These are phyloP conservation scores for Lachnellula cervina DNA, from an alignment of 2,329 filamentous ascomycete genomes.

Conservation along the genomic window DNA sequence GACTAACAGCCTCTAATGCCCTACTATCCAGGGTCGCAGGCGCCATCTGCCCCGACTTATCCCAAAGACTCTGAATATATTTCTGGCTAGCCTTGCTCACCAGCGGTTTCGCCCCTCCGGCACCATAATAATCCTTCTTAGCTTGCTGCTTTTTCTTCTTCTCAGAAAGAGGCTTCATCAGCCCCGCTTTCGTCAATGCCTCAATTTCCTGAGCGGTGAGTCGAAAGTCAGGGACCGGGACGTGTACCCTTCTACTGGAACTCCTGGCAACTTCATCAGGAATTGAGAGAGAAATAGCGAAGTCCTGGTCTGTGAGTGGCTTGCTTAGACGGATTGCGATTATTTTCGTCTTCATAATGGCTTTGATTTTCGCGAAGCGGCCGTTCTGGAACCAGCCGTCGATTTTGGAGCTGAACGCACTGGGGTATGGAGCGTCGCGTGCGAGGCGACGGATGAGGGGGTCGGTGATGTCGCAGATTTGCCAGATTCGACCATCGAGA, in stretches of 20 bases:
- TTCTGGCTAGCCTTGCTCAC: background rate
- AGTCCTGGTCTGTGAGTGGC: slow-evolving; percentile 44
- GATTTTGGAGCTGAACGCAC: slow-evolving; percentile 51
- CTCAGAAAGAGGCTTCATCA: background rate
- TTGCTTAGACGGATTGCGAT: slow-evolving; percentile 57
- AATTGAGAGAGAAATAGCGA: slow-evolving; percentile 39
- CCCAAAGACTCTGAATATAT: background rate
- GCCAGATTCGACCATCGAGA: slow-evolving; percentile 85
- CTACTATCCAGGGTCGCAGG: background rate
- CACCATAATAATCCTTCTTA: background rate
- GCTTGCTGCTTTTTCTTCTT: background rate
- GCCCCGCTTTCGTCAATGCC: slow-evolving; percentile 4
- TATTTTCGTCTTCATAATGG: slow-evolving; percentile 85
- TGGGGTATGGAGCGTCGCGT: slow-evolving; percentile 54
- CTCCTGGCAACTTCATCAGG: slow-evolving; percentile 24
- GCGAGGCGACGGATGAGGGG: slow-evolving; percentile 65
- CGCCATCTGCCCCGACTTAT: background rate
- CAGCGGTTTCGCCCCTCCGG: background rate
- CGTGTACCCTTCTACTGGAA: slow-evolving; percentile 16
- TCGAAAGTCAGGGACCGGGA: slow-evolving; percentile 28
- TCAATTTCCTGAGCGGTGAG: slow-evolving; percentile 23
- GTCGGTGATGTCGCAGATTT: slow-evolving; percentile 87
- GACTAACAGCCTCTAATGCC: background rate
- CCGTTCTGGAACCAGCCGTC: slow-evolving; percentile 86
- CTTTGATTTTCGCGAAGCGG: slow-evolving; percentile 75